Evolutionary conservation across 805 yeast species (phyloP).

Genomic region (Ogataea sp.): DNA sequence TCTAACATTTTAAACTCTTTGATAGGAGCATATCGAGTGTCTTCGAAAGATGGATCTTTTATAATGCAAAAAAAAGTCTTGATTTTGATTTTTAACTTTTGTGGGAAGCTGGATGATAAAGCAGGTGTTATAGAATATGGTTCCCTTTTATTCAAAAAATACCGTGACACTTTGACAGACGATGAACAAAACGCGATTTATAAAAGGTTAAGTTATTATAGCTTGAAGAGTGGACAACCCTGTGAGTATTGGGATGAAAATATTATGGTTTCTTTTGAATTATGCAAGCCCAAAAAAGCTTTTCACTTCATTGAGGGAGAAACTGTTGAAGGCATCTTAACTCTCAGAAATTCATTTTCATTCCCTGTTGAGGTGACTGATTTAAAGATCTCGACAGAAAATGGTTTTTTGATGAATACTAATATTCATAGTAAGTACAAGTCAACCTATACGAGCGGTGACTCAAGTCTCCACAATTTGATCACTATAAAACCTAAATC

Average conservation of each 20-base stretch:
- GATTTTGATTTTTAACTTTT: constrained; percentile 38
- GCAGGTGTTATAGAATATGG: constrained; percentile 38
- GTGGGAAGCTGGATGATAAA: constrained; percentile 42
- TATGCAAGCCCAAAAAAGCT: constrained; percentile 6
- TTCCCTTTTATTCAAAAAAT: constrained; percentile 47
- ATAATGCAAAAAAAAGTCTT: constrained; percentile 33
- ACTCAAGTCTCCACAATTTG: constrained; percentile 5
- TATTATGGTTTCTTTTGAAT: constrained; percentile 25
- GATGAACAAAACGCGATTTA: constrained; percentile 48
- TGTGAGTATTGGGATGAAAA: constrained; percentile 68
- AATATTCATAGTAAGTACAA: not conserved
- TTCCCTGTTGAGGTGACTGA: constrained; percentile 59
- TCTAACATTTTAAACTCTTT: constrained; percentile 35
- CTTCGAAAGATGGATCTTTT: not conserved
- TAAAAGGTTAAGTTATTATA: constrained; percentile 24
- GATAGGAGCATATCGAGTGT: constrained; percentile 45
- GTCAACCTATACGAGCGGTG: not conserved
- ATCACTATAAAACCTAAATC: constrained; percentile 31
- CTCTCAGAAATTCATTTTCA: constrained; percentile 71
- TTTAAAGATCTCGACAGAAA: constrained; percentile 28
- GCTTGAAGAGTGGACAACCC: not conserved
- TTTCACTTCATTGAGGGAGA: constrained; percentile 49
- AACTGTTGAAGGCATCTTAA: constrained; percentile 44
- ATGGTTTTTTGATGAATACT: constrained; percentile 19
- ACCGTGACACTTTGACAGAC: constrained; percentile 41